phyloP scores from a whole-genome alignment of 2,329 filamentous ascomycete genomes.

The Trichoderma arundinaceum region DNA sequence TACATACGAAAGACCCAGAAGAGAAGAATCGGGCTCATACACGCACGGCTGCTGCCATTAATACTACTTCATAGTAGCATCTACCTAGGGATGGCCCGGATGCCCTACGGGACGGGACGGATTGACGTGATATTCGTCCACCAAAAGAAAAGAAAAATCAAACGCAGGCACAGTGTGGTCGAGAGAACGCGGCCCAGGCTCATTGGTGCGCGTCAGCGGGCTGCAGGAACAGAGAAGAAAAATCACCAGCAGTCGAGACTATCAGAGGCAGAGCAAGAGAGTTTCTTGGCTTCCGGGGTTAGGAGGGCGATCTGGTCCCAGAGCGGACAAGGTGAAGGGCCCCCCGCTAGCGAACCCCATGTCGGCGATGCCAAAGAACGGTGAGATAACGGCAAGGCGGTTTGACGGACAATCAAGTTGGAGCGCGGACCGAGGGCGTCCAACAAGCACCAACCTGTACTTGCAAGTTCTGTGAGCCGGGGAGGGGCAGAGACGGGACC shows the following conservation, averaged over 20 bases:
- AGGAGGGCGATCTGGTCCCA: slow-evolving; percentile 15
- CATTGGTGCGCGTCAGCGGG: slow-evolving; percentile 26
- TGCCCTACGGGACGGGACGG: slow-evolving; percentile 1
- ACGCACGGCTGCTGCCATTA: too few species aligned
- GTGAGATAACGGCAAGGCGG: slow-evolving; percentile 23
- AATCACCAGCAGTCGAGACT: slow-evolving; percentile 2
- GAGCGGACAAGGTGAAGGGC: slow-evolving; percentile 25
- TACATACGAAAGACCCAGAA: too few species aligned
- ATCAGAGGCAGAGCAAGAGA: not conserved
- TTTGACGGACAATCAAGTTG: slow-evolving; percentile 3
- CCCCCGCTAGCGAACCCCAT: not conserved
- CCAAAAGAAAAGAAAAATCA: not conserved
- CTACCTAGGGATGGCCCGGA: not conserved
- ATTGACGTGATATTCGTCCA: not conserved
- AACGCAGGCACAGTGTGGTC: slow-evolving; percentile 11
- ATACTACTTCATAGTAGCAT: too few species aligned
- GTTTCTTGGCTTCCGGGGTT: slow-evolving; percentile 4
- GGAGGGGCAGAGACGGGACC: too few species aligned
- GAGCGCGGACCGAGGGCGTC: slow-evolving; percentile 6
- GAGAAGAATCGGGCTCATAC: too few species aligned
- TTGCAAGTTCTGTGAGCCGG: too few species aligned
- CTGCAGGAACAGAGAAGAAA: slow-evolving; percentile 26
- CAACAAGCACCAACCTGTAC: too few species aligned
- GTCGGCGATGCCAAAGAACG: slow-evolving; percentile 18
- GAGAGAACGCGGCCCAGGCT: slow-evolving; percentile 18